These are phyloP conservation scores for Penicillium sp. DNA, from an alignment of 2,329 filamentous ascomycete genomes.

Conservation along the genomic window DNA sequence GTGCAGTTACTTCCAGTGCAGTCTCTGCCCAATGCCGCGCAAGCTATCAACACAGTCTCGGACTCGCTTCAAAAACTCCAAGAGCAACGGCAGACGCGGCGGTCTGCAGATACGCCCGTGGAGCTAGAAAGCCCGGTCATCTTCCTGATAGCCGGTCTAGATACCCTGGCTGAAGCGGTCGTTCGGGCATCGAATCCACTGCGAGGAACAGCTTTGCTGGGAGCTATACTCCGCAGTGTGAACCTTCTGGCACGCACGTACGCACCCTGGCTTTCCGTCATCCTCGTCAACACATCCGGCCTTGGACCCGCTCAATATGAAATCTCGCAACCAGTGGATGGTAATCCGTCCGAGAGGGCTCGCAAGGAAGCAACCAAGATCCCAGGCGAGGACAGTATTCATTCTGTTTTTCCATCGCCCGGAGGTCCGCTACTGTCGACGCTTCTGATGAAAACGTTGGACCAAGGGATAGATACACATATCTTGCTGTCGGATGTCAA, in stretches of 20 bases:
- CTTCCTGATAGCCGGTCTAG: slow-evolving; percentile 33
- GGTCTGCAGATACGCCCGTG: neutral
- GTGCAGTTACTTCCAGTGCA: slow-evolving; percentile 32
- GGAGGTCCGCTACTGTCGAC: slow-evolving; percentile 21
- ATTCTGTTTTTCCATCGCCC: slow-evolving; percentile 23
- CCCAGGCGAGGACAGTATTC: slow-evolving; percentile 16
- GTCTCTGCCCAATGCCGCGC: slow-evolving; percentile 24
- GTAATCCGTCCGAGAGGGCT: neutral
- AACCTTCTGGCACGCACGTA: slow-evolving; percentile 29
- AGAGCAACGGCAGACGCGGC: slow-evolving; percentile 7
- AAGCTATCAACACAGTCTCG: slow-evolving; percentile 29
- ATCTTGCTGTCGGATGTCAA: slow-evolving; percentile 30
- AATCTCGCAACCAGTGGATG: neutral
- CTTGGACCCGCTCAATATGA: slow-evolving; percentile 17
- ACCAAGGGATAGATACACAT: slow-evolving; percentile 38
- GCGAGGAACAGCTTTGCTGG: slow-evolving; percentile 29
- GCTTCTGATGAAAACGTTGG: slow-evolving; percentile 31
- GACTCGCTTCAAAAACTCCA: slow-evolving; percentile 18
- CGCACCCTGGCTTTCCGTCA: slow-evolving; percentile 24
- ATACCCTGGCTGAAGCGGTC: slow-evolving; percentile 32
- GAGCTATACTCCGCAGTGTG: slow-evolving; percentile 28
- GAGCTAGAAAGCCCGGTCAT: slow-evolving; percentile 11
- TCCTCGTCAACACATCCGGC: slow-evolving; percentile 34
- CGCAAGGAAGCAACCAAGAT: slow-evolving; percentile 1
- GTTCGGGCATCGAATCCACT: slow-evolving; percentile 34